Evolutionary conservation across 2,329 filamentous ascomycete species (phyloP), one percentile per base, ranked within the genome.

Genomic region (Colletotrichum acutatum): DNA sequence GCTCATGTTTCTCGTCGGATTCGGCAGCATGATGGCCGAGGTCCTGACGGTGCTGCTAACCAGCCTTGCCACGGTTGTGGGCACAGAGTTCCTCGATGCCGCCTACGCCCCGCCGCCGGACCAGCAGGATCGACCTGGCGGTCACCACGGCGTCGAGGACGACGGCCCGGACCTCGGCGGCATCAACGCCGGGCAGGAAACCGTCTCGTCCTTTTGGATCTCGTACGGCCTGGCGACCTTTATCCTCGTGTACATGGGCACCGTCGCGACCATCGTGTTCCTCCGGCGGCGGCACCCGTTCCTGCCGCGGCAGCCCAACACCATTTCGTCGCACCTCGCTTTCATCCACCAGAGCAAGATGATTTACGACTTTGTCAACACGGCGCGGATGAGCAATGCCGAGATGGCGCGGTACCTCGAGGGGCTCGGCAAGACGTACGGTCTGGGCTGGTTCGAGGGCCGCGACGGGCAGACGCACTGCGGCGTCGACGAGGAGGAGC

Each of bases 311-410:
- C 92, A 95, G 83, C 93, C 93, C 4, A 94, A 92, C 77, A 95
- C 93, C 24, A 95, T 96, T 76, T 91, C 93, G 1, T 91, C 90
- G 56, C 90, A 95, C 66, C 85, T 96, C 66, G 93, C 92, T 0
- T 95, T 93, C 78, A 93, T 95, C 72, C 92, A 95, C 81, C 93
- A 95, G 83, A 92, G 89, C 80, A 93, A 93, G 82, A 95, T 95
- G 93, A 83, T 95, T 58, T 91, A 91, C 74, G 90, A 90, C 78
- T 95, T 95, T 80, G 91, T 94, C 16, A 90, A 89, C 54, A 94
- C 92, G 26, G 89, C 91, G 74, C 90, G 90, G 82, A 82, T 91
- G 63, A 88, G 86, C 76, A 90, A 88, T 66, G 83, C 85, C 16
- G 83, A 90, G 78, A 93, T 94, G 90, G 89, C 88, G 75, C 81